Base-by-base conservation (phyloP, 768 basidiomycete genomes). In the Pulveroboletus ravenelii region DNA sequence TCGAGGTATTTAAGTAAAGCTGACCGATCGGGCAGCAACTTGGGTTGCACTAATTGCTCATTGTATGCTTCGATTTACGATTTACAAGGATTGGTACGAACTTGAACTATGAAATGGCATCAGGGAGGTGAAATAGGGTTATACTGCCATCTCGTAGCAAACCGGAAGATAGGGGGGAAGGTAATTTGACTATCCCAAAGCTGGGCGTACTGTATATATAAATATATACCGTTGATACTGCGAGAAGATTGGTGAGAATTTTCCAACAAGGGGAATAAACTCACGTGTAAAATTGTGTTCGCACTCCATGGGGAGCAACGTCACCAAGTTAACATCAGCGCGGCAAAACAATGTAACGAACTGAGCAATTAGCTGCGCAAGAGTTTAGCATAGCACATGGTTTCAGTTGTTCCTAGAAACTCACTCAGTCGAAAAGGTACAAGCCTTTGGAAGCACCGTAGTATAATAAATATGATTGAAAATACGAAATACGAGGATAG, bases 401-500 rank as follows among this genome's bases (percentile, higher is more conserved):
- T 3, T 30, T 7, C 18, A 35, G n/a, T 8, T 12, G 5, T n/a
- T 15, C 1, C 4, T 6, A 9, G 30, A 17, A 36, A 20, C 52
- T 55, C 23, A 17, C 62, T 57, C 48, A 29, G 30, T 18, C 34
- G 60, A 13, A 54, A n/a, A 5, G 49, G 54, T 17, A 34, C 9
- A 10, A 50, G 30, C 31, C 3, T 49, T 20, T 25, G 37, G 8
- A 62, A 43, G 27, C 17, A 12, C 8, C 48, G 53, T 6, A 46
- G 13, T 10, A 20, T 25, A 17, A 59, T 15, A 50, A 44, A 52
- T 5, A 51, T 10, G 30, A 62, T 23, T 14, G 13, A 49, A 25
- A 45, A 44, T 5, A 59, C 18, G 7, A 54, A 44, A 43, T 59
- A 54, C 2, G 53, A 62, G 15, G 50, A 53, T 41, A 60, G 43